A percentile compares a stretch with the other conserved stretches of the same genome.
Conservation (phyloP, 2,329 filamentous ascomycete species). For the Leptographium lundbergii region DNA sequence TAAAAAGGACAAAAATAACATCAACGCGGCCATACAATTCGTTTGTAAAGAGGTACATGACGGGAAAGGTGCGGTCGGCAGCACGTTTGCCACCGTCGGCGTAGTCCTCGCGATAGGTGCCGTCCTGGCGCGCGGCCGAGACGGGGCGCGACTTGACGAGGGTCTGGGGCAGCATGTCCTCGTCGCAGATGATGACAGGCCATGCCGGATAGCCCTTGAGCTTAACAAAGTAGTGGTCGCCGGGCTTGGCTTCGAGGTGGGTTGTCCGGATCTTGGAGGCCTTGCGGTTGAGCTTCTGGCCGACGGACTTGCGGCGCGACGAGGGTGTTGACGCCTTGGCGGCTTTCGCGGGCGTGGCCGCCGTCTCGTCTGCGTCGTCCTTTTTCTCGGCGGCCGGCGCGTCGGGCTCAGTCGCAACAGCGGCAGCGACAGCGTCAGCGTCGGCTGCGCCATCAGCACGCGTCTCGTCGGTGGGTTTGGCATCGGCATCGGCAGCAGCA, state of each 20-base stretch:
- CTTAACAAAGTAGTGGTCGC: slow-evolving; percentile 83
- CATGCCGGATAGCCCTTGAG: slow-evolving; percentile 91
- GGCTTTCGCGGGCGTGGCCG: slow-evolving; percentile 12
- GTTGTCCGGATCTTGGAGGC: slow-evolving; percentile 60
- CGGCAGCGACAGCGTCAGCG: background rate
- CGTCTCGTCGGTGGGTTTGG: background rate
- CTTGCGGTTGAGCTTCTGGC: slow-evolving; percentile 78
- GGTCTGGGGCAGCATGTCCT: slow-evolving; percentile 77
- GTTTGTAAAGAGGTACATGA: slow-evolving; percentile 92
- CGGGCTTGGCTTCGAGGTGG: slow-evolving; percentile 72
- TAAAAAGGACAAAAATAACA: background rate
- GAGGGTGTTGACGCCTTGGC: slow-evolving; percentile 23
- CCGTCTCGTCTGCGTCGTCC: slow-evolving; percentile 10
- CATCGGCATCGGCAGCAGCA: background rate
- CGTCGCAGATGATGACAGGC: slow-evolving; percentile 89
- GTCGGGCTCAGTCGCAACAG: slow-evolving; percentile 15
- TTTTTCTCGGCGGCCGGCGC: slow-evolving; percentile 10
- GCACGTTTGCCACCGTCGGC: slow-evolving; percentile 77
- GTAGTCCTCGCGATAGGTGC: slow-evolving; percentile 77
- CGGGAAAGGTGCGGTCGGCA: slow-evolving; percentile 74
- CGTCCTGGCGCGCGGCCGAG: slow-evolving; percentile 68
- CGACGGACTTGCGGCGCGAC: slow-evolving; percentile 60
- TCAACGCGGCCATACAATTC: slow-evolving; percentile 64
- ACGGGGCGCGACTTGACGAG: slow-evolving; percentile 71
- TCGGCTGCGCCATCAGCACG: slow-evolving; percentile 12